These are phyloP conservation scores for Coemansia sp. DNA, from an alignment of 192 early-diverging fungal genomes.

Conservation along the genomic window DNA sequence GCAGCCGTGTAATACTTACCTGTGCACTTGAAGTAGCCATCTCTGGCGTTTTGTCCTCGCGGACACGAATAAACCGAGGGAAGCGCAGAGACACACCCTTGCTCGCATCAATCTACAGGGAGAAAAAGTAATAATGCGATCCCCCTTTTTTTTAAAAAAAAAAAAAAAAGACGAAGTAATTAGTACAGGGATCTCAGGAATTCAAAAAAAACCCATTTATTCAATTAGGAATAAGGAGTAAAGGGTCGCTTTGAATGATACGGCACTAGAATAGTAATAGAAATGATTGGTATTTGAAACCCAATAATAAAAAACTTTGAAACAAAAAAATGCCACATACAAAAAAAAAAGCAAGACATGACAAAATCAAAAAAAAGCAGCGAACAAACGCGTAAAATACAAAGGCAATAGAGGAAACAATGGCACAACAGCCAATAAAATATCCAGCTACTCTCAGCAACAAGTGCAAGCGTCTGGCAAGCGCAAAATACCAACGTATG, in stretches of 20 bases:
- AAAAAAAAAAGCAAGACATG: neutral
- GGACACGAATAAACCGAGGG: conserved; percentile 91
- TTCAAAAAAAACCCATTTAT: neutral
- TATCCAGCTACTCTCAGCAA: neutral
- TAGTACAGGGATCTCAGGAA: neutral
- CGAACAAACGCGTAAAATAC: neutral
- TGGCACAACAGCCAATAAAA: no score
- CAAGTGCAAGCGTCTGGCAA: neutral
- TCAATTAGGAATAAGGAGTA: neutral
- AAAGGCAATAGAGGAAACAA: neutral
- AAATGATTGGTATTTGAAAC: neutral
- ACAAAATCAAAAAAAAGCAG: neutral
- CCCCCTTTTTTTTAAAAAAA: neutral
- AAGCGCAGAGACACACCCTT: conserved; percentile 98
- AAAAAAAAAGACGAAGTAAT: conserved; percentile 7
- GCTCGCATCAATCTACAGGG: conserved; percentile 63
- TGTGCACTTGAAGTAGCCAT: conserved; percentile 90
- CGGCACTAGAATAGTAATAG: neutral
- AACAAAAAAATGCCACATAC: neutral
- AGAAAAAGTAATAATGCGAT: conserved; percentile 1
- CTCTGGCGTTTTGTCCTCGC: conserved; percentile 95
- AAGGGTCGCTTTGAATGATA: neutral
- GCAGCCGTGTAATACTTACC: conserved; percentile 51
- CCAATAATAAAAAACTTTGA: neutral
- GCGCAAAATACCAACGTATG: no score